phyloP scores from a whole-genome alignment of 2,329 filamentous ascomycete species.

The Lachnellula occidentalis region DNA sequence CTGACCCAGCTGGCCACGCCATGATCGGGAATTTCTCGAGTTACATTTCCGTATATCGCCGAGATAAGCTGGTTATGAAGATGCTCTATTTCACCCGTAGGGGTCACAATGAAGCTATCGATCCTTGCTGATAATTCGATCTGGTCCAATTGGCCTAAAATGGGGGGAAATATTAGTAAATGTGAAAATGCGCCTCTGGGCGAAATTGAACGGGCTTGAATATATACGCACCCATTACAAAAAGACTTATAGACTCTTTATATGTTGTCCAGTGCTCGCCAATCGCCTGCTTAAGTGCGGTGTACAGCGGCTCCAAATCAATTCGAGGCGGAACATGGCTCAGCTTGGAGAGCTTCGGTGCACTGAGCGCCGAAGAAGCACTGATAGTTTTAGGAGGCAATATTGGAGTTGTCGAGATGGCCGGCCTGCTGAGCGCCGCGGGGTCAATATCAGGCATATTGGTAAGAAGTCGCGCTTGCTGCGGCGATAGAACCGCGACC shows the following conservation, averaged over 20 bases:
- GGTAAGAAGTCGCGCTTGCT: constrained; percentile 21
- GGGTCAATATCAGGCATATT: constrained; percentile 66
- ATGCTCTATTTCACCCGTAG: constrained; percentile 50
- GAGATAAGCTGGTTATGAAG: constrained; percentile 64
- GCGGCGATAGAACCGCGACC: constrained; percentile 25
- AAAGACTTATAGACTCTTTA: constrained; percentile 58
- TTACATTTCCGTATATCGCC: constrained; percentile 64
- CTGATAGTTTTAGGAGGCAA: constrained; percentile 53
- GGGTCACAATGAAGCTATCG: constrained; percentile 53
- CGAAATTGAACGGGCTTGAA: neutral
- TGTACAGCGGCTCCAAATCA: constrained; percentile 61
- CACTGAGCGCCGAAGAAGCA: constrained; percentile 41
- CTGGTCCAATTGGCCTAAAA: constrained; percentile 57
- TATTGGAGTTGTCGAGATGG: constrained; percentile 53
- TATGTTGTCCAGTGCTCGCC: constrained; percentile 59
- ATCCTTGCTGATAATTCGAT: constrained; percentile 53
- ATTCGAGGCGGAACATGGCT: constrained; percentile 61
- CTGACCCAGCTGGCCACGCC: constrained; percentile 67
- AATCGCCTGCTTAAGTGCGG: constrained; percentile 55
- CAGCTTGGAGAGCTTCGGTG: constrained; percentile 46
- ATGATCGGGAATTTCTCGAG: constrained; percentile 61
- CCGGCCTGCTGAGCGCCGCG: constrained; percentile 59
- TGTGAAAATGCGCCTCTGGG: neutral
- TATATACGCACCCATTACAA: constrained; percentile 51
- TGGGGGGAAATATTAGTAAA: constrained; percentile 27